A percentile compares a stretch with the other conserved stretches of the same genome.
Conservation (phyloP, 2,329 filamentous ascomycete genomes). For the Sarocladium strictum region DNA sequence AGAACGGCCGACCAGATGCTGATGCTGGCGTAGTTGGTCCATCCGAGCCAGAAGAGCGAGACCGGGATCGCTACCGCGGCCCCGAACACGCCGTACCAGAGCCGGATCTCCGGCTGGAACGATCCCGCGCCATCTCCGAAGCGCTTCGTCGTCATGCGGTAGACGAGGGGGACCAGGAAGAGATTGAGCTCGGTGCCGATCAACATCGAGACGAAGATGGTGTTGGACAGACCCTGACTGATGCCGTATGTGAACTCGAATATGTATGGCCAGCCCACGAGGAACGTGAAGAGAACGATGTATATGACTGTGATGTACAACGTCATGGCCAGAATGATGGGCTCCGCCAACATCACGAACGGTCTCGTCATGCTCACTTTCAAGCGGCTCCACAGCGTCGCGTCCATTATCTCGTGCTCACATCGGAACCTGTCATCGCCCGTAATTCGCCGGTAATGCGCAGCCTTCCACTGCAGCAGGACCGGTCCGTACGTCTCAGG, state of each 20-base stretch:
- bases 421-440: conserved; percentile 56
- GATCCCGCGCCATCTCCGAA: conserved; percentile 15
- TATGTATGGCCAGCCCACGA: conserved; percentile 45
- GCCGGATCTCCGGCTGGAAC: conserved; percentile 30
- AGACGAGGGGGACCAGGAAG: conserved; percentile 27
- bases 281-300: conserved; percentile 47
- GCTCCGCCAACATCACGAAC: conserved; percentile 31
- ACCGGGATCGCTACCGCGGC: conserved; percentile 35
- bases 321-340: conserved; percentile 35
- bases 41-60: conserved; percentile 45
- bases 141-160: conserved; percentile 22
- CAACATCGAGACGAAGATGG: conserved; percentile 38
- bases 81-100: conserved; percentile 38
- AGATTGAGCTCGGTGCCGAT: conserved; percentile 31
- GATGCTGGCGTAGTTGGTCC: conserved; percentile 34
- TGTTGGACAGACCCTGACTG: conserved; percentile 32
- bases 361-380: conserved; percentile 39
- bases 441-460: conserved; percentile 52
- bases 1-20: conserved; percentile 40
- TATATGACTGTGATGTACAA: conserved; percentile 48
- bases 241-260: conserved; percentile 38
- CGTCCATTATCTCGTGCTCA: conserved; percentile 51
- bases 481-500: conserved; percentile 59
- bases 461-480: conserved; percentile 55
- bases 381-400: conserved; percentile 45